Base-by-base conservation (phyloP, 176 grass and related monocot genomes). In the Rhipidocladum racemiflorum region DNA sequence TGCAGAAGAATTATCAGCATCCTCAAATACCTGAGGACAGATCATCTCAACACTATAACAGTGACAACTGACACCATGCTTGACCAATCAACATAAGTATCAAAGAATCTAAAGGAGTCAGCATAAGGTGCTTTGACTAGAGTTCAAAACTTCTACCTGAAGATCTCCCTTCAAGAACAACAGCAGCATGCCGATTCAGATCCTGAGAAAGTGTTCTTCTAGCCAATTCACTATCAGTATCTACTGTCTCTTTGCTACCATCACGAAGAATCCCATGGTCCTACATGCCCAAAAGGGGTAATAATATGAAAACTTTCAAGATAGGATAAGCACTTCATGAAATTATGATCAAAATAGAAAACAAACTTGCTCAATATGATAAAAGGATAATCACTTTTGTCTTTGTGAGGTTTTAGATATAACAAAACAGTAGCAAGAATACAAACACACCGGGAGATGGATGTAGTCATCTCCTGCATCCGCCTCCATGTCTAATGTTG, bases 401-500 rank as follows among this genome's bases (percentile, higher is more conserved):
- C 16, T 54, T 77, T 64, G 43, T 14, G 24, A 89, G 81, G 46
- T 65, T 68, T n/a, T 21, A 38, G 32, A 84, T 64, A 65, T 49
- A 65, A 72, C 70, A 66, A 81, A 71, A 85, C n/a, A 40, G 70
- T 66, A 77, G 56, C 18, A 50, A 17, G 24, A 76, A 72, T 28
- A 61, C 13, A 76, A 81, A 84, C 92, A 40, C 16, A 94, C 95
- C 38, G 88, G 86, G 81, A 97, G 75, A 89, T 97, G 95, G 55
- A 91, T 92, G 87, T 97, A 97, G 81, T 97, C 92, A 81, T 97
- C 95, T 25, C 95, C 92, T 65, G 61, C 65, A 72, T 97, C 95
- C 75, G 95, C 95, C 90, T 94, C 95, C 95, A 97, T 97, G 73
- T 97, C 95, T 84, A 97, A 81, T 14, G 95, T 97, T 79, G 95